A percentile compares a stretch with the other conserved stretches of the same genome.
phyloP scores from a whole-genome alignment of 495 filamentous ascomycete species.

The Hyaloscypha hepaticicola region DNA sequence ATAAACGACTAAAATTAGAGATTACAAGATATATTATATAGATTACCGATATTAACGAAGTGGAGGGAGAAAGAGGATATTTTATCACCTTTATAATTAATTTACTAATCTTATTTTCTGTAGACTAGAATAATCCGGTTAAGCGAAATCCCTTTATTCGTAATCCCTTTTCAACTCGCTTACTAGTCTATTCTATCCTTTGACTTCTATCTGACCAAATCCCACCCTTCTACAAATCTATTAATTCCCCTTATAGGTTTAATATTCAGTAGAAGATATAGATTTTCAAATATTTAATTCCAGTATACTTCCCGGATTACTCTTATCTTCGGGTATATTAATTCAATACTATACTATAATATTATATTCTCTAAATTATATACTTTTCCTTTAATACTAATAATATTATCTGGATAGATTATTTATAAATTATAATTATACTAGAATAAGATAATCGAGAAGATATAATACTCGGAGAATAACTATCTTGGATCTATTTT shows the following conservation, averaged over 20 bases:
- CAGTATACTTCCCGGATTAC: neutral
- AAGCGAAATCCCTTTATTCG: too few relatives aligned
- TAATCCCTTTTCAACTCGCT: too few relatives aligned
- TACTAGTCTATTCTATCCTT: too few relatives aligned
- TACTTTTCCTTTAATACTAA: neutral
- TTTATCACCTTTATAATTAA: too few relatives aligned
- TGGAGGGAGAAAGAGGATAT: too few relatives aligned
- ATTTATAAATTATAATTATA: neutral
- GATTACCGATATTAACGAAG: too few relatives aligned
- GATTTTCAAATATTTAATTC: neutral
- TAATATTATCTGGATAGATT: neutral
- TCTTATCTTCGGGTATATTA: neutral
- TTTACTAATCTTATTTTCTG: too few relatives aligned
- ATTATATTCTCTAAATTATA: neutral
- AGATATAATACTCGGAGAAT: neutral
- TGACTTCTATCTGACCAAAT: constrained; percentile 6
- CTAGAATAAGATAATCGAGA: neutral
- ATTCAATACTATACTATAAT: neutral
- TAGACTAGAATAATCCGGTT: too few relatives aligned
- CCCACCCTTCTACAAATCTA: neutral
- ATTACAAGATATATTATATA: too few relatives aligned
- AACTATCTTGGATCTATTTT: neutral
- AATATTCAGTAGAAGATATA: neutral
- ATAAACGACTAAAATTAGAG: too few relatives aligned
- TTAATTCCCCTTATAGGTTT: neutral